Evolutionary conservation across 2,329 filamentous ascomycete genomes (phyloP), one percentile per base, ranked within the genome.

Genomic region (Xylaria polymorpha): DNA sequence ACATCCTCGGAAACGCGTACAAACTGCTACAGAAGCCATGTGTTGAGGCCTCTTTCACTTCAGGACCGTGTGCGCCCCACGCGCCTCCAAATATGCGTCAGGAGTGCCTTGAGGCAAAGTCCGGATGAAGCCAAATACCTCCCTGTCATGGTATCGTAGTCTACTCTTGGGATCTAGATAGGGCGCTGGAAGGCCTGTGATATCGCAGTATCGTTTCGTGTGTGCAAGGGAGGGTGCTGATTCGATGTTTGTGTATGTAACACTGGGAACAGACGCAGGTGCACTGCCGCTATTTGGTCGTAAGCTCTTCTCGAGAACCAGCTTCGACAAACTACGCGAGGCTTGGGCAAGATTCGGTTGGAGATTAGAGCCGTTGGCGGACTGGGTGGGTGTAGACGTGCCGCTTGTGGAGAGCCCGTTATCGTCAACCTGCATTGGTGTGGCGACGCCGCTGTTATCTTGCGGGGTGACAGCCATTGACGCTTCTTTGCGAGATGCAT

Each of bases 201-300:
- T 88, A 80, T 99, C 97, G 84, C 96, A 99, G 81, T 98, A 99
- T 76, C 92, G 92, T 81, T 91, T 94, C 78, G 93, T 88, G 74
- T 94, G 92, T 60, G 91, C 91, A 75, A 98, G 84, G 67, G 92
- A 96, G 46, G 96, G 96, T 3, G 96, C 95, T 57, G 93, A 94
- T 80, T 98, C 96, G 71, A 99, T 97, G 78, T 98, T 98, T 7
- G 94, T 97, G 80, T 98, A 99, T 0, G 96, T 98, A 39, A 92
- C 92, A 39, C 87, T 88, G 0, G 92, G 93, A 0, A 91, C 91
- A 7, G 84, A 83, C 1, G 82, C 79, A n/a, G 81, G 77, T 48
- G 77, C 75, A 10, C 60, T n/a, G 18, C 46, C 53, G 74, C 79
- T 78, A 66, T 76, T 78, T 29, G 81, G 79, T 77, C 83, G 84